These are phyloP conservation scores for Trametes coccinea DNA, from an alignment of 768 basidiomycete genomes.

Conservation along the genomic window DNA sequence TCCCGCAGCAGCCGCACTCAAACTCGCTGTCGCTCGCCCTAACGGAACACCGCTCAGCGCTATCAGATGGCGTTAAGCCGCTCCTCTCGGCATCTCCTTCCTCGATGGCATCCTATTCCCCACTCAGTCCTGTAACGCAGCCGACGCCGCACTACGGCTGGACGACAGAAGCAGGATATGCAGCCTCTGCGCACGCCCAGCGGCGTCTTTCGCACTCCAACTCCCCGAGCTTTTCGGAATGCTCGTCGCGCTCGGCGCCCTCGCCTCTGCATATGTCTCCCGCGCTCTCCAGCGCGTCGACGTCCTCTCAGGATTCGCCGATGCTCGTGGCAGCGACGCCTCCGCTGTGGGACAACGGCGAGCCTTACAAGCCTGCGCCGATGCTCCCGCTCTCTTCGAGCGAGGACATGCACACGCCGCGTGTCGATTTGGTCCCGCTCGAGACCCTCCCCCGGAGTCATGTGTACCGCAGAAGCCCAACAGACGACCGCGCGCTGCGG, in stretches of 20 bases:
- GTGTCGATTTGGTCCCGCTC: slow-evolving; percentile 57
- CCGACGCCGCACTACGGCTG: slow-evolving; percentile 12
- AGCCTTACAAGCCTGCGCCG: slow-evolving; percentile 26
- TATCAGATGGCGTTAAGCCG: slow-evolving; percentile 15
- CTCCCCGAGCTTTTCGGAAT: slow-evolving; percentile 24
- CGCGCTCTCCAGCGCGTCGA: slow-evolving; percentile 19
- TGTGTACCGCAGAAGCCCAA: slow-evolving; percentile 58
- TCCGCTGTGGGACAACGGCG: slow-evolving; percentile 23
- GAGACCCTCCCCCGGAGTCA: slow-evolving; percentile 52
- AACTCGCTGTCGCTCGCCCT: slow-evolving; percentile 20
- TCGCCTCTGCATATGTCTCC: slow-evolving; percentile 17
- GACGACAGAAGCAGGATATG: slow-evolving; percentile 15
- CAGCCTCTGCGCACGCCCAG: slow-evolving; percentile 11
- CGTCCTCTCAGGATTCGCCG: slow-evolving; percentile 19
- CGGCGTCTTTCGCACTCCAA: slow-evolving; percentile 9
- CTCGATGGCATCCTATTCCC: slow-evolving; percentile 3
- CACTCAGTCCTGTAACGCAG: slow-evolving; percentile 3
- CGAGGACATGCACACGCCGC: slow-evolving; percentile 13
- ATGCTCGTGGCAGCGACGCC: slow-evolving; percentile 20
- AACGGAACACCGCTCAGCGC: slow-evolving; percentile 4
- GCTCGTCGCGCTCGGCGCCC: slow-evolving; percentile 17
- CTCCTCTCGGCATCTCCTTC: slow-evolving; percentile 6
- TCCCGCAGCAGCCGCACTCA: slow-evolving; percentile 11
- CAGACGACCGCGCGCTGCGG: slow-evolving; percentile 63
- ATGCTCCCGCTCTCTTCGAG: background rate